Evolutionary conservation across 2,329 filamentous ascomycete species (phyloP), one percentile per base, ranked within the genome.

Genomic region (Aspergillus quadricinctus): DNA sequence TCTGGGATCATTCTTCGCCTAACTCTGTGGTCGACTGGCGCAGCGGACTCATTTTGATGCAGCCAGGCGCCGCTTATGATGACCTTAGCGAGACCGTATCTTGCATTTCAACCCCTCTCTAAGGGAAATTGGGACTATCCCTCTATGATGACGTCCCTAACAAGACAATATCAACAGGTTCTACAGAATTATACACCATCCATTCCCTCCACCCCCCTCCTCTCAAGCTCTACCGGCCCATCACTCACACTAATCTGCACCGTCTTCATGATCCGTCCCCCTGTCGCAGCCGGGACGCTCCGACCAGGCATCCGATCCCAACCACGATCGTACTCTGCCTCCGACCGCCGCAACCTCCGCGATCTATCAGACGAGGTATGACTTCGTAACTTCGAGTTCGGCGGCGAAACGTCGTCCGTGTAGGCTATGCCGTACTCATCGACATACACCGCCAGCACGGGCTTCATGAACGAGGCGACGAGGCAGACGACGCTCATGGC

Each of bases 381-480:
- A 43, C 48, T 58, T 14, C 53, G 52, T 1, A 56, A 53, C 4
- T 58, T 58, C 0, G 62, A 45, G 8, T 45, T 19, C n/a, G 41
- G 5, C n/a, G 43, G 43, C 23, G 43, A 62, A 0, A 41, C 43
- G 11, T 61, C 57, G 28, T 65, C 64, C 3, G 65, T 67, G 40
- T 66, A 66, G 5, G 65, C 63, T 1, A 67, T 35, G 7, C 65
- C 64, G 21, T 66, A 48, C 7, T 65, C 61, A 17, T 67, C 67
- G 14, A 67, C 63, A 21, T 69, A 70, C 4, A 64, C 75, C 3
- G 70, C 66, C 61, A 78, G 71, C 54, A 80, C 80, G 2, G 77
- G 75, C 45, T 76, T 74, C 19, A 80, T 68, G 51, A 75, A 77
- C 0, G 77, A 76, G 8, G 75, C 71, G 0, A 73, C 77, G 17